phyloP scores from a whole-genome alignment of 495 filamentous ascomycete genomes.

The Alectoria sarmentosa region DNA sequence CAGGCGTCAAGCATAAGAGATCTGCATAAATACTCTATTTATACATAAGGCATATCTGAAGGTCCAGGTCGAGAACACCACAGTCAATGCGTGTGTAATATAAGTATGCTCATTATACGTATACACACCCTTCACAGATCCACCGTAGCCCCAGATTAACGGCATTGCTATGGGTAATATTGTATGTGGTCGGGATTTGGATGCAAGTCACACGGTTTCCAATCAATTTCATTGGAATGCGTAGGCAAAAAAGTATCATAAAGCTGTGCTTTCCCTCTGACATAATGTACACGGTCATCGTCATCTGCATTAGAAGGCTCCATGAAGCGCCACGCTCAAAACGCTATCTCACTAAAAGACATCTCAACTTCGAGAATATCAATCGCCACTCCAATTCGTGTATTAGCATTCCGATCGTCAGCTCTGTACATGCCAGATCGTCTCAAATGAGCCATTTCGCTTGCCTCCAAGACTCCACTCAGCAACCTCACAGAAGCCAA shows the following conservation, averaged over 20 bases:
- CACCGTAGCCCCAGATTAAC: too few species aligned
- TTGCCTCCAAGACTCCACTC: too few species aligned
- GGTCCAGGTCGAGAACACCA: too few species aligned
- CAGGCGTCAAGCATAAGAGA: background rate
- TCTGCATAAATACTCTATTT: background rate
- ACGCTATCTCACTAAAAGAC: background rate
- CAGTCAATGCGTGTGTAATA: too few species aligned
- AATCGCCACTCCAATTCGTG: background rate
- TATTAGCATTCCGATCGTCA: background rate
- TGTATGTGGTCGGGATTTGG: too few species aligned
- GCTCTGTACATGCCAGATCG: background rate
- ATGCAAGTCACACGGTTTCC: too few species aligned
- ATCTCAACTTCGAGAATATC: background rate
- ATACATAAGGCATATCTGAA: background rate
- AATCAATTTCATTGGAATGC: too few species aligned
- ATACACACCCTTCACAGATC: too few species aligned
- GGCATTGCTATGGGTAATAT: background rate
- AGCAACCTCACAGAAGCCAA: constrained; percentile 1
- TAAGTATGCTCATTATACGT: too few species aligned
- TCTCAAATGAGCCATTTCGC: background rate
- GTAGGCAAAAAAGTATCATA: background rate
- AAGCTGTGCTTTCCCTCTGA: background rate
- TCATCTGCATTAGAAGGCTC: constrained; percentile 2
- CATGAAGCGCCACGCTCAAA: background rate
- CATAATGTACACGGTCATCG: background rate